phyloP scores from a whole-genome alignment of 106 monocot genomes.

The Apostasia shenzhenica region DNA sequence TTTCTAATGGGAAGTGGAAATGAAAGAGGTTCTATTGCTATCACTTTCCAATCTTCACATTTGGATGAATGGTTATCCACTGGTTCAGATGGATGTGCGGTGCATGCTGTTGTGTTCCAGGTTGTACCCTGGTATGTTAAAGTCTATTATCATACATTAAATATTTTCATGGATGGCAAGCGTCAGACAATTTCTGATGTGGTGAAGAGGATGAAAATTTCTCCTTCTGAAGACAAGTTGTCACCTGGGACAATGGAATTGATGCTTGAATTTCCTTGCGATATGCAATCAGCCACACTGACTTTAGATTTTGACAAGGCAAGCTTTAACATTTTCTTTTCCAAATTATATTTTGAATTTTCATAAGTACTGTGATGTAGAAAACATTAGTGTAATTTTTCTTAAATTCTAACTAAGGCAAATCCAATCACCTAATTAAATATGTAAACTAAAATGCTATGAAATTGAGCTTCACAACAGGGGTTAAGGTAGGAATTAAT shows the following conservation, averaged over 20 bases:
- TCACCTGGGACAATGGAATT: conserved; percentile 79
- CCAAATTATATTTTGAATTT: not conserved
- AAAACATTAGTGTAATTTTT: too few species aligned
- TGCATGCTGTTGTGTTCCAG: conserved; percentile 66
- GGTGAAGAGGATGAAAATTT: conserved; percentile 67
- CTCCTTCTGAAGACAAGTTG: conserved; percentile 88
- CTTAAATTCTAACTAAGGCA: too few species aligned
- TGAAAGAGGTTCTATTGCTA: conserved; percentile 93
- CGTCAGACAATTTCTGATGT: conserved; percentile 39
- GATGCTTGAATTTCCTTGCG: conserved; percentile 71
- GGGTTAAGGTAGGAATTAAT: too few species aligned
- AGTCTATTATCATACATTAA: conserved; percentile 87
- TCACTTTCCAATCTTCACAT: conserved; percentile 50
- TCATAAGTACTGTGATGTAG: not conserved
- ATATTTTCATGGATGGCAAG: conserved; percentile 69
- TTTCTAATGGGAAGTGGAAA: conserved; percentile 97
- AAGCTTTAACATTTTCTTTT: not conserved
- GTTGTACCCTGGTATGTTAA: conserved; percentile 98
- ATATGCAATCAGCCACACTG: conserved; percentile 45
- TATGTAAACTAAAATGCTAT: too few species aligned
- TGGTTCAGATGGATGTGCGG: conserved; percentile 29
- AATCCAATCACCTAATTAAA: too few species aligned
- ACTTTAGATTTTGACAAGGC: conserved; percentile 94
- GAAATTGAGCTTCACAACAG: too few species aligned
- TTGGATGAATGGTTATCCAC: conserved; percentile 15